These are phyloP conservation scores for Glonium stellatum DNA, from an alignment of 495 filamentous ascomycete genomes.

Conservation along the genomic window DNA sequence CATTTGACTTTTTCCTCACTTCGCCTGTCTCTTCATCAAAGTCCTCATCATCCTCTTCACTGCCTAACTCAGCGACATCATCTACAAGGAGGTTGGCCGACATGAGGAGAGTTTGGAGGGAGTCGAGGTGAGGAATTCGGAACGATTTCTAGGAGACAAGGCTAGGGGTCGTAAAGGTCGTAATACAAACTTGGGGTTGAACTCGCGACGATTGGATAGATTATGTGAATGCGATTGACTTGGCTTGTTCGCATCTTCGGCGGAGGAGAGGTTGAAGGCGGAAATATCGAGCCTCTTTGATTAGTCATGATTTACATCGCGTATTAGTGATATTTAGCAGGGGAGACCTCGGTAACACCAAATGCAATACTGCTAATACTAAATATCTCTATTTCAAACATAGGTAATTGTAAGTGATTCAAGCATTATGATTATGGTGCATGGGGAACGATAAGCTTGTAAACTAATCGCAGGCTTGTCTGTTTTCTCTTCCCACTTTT, in stretches of 20 bases:
- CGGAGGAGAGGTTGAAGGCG: neutral
- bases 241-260: too few species aligned
- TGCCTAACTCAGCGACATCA: conserved; percentile 75
- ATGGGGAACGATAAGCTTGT: too few species aligned
- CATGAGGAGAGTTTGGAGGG: conserved; percentile 14
- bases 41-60: conserved; percentile 87
- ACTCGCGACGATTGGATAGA: neutral
- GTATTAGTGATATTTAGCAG: neutral
- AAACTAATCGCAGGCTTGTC: too few species aligned
- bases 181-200: too few species aligned
- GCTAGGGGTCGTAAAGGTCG: neutral
- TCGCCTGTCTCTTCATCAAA: conserved; percentile 77
- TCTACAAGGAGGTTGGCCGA: conserved; percentile 49
- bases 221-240: neutral
- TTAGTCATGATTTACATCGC: neutral
- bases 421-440: too few species aligned
- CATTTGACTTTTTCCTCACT: conserved; percentile 39
- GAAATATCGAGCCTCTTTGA: neutral
- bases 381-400: too few species aligned
- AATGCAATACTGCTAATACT: too few species aligned
- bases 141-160: neutral
- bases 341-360: too few species aligned
- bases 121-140: neutral
- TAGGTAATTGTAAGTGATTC: too few species aligned
- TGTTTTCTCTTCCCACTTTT: too few species aligned